phyloP scores from a whole-genome alignment of 2,329 filamentous ascomycete species.

The Talaromyces pinophilus region DNA sequence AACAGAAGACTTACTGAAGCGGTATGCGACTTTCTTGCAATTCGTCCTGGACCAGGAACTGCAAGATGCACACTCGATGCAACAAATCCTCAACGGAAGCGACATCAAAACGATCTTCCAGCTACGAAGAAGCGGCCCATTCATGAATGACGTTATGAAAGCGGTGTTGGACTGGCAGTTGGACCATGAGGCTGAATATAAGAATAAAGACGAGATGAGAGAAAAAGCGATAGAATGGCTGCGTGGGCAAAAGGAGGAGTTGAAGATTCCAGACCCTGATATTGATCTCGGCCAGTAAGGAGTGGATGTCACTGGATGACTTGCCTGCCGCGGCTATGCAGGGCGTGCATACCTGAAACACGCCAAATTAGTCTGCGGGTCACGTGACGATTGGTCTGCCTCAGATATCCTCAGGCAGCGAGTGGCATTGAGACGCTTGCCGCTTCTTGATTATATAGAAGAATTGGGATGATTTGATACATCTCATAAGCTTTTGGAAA shows the following conservation, averaged over 20 bases:
- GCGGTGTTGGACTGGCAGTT: slow-evolving; percentile 16
- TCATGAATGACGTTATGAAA: slow-evolving; percentile 8
- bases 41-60: neutral
- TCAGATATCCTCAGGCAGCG: neutral
- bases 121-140: slow-evolving; percentile 8
- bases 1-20: neutral
- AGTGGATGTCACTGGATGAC: neutral
- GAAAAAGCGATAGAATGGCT: slow-evolving; percentile 7
- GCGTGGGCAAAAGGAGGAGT: neutral
- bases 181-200: neutral
- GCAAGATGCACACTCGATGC: neutral
- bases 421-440: neutral
- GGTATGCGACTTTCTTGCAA: slow-evolving; percentile 5
- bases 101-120: slow-evolving; percentile 15
- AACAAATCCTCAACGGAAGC: neutral
- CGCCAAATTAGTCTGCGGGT: slow-evolving; percentile 13
- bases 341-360: slow-evolving; percentile 20
- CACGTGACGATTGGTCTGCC: slow-evolving; percentile 12
- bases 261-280: slow-evolving; percentile 14
- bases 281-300: neutral
- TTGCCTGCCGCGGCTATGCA: neutral
- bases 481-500: no score
- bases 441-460: neutral
- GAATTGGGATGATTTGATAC: neutral
- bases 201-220: neutral